A percentile compares a stretch with the other conserved stretches of the same genome.
These are phyloP conservation scores for Myxozyma neotropica DNA, from an alignment of 805 yeast species.

Conservation along the genomic window DNA sequence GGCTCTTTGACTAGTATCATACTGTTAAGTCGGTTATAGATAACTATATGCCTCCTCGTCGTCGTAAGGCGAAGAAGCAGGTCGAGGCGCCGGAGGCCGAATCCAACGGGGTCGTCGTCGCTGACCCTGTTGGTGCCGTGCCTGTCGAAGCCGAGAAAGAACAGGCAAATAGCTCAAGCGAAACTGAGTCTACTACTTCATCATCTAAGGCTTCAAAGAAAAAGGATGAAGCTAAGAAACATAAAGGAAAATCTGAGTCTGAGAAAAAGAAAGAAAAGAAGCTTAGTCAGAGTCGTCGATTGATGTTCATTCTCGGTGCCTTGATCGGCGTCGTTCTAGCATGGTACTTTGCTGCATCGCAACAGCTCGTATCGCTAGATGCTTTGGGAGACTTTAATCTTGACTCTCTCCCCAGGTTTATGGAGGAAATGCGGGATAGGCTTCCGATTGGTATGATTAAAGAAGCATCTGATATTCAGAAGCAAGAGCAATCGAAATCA, in stretches of 20 bases:
- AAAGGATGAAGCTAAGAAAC: not conserved
- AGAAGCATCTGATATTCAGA: slow-evolving; percentile 58
- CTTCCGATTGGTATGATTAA: slow-evolving; percentile 68
- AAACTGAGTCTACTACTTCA: not conserved
- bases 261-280: not conserved
- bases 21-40: not conserved
- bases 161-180: not conserved
- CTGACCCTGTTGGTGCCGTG: slow-evolving; percentile 14
- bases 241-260: not conserved
- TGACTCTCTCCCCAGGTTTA: slow-evolving; percentile 58
- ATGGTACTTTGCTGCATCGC: slow-evolving; percentile 56
- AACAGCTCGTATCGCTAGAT: slow-evolving; percentile 51
- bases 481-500: slow-evolving; percentile 47
- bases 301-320: slow-evolving; percentile 54
- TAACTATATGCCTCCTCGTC: not conserved
- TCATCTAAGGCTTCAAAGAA: not conserved
- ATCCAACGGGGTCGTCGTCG: not conserved
- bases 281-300: slow-evolving; percentile 20
- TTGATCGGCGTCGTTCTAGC: slow-evolving; percentile 69
- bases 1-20: too few species aligned
- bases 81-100: not conserved
- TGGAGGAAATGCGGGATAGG: slow-evolving; percentile 72
- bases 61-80: slow-evolving; percentile 10
- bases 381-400: slow-evolving; percentile 55
- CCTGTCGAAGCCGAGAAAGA: slow-evolving; percentile 4